A percentile compares a stretch with the other conserved stretches of the same genome.
Conservation (phyloP, 768 basidiomycete species). For the Xerocomellus chrysenteron region DNA sequence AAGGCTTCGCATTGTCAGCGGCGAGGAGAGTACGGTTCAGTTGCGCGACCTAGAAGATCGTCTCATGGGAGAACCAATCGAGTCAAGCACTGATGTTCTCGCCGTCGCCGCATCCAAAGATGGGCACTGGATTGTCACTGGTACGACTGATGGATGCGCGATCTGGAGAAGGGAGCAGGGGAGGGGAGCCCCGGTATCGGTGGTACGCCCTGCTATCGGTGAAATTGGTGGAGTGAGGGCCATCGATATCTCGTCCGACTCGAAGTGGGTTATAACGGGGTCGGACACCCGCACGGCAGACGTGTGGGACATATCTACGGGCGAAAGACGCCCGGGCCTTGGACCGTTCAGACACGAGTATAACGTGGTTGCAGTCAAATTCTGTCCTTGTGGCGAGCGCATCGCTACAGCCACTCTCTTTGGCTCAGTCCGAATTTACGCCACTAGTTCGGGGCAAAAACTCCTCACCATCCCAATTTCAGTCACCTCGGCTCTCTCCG, state of each 20-base stretch:
- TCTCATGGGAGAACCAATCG: conserved; percentile 13
- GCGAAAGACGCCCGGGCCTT: not conserved
- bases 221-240: conserved; percentile 12
- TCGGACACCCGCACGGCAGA: conserved; percentile 12
- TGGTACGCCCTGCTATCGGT: not conserved
- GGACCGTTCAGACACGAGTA: conserved; percentile 16
- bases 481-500: conserved; percentile 3
- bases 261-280: conserved; percentile 20
- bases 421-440: conserved; percentile 18
- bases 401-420: conserved; percentile 20
- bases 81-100: not conserved
- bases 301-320: conserved; percentile 17
- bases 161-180: conserved; percentile 7
- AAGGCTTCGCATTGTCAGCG: conserved; percentile 4
- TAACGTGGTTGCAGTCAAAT: conserved; percentile 18
- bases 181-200: not conserved
- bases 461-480: conserved; percentile 16
- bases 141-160: conserved; percentile 6
- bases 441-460: conserved; percentile 7
- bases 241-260: conserved; percentile 18
- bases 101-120: conserved; percentile 12
- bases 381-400: conserved; percentile 18
- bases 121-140: conserved; percentile 8
- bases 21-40: conserved; percentile 10
- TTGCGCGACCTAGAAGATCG: conserved; percentile 1